A percentile compares a stretch with the other conserved stretches of the same genome.
Evolutionary conservation across 129 eudicot genomes (phyloP).

Genomic region (Flaveria linearis): DNA sequence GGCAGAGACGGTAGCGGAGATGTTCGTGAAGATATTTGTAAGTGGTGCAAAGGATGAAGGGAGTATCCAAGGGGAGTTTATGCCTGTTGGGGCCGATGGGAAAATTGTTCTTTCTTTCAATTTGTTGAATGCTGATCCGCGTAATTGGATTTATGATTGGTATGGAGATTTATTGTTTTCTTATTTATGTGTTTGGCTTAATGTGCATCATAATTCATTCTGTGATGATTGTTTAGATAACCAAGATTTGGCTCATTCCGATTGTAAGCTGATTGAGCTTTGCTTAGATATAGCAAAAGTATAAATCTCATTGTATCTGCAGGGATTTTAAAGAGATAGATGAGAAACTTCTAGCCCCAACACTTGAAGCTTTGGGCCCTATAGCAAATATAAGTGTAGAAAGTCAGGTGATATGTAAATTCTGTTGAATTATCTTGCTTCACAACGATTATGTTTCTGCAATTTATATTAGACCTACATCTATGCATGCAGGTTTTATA

Average conservation of each 20-base stretch:
- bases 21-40: conserved; percentile 65
- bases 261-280: too few relatives aligned
- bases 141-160: conserved; percentile 89
- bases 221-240: neutral
- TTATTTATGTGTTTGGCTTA: neutral
- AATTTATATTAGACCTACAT: conserved; percentile 15
- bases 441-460: conserved; percentile 13
- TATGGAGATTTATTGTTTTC: conserved; percentile 33
- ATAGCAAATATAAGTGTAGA: conserved; percentile 81
- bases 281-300: too few relatives aligned
- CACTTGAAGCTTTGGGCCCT: conserved; percentile 66
- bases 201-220: conserved; percentile 8
- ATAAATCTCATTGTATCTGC: conserved; percentile 23
- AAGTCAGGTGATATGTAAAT: conserved; percentile 66
- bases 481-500: conserved; percentile 73
- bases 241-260: too few relatives aligned
- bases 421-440: conserved; percentile 15
- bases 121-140: conserved; percentile 94
- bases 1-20: conserved; percentile 68
- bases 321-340: conserved; percentile 87
- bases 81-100: conserved; percentile 99
- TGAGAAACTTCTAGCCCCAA: conserved; percentile 67
- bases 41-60: conserved; percentile 82
- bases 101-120: conserved; percentile 82
- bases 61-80: conserved; percentile 70